A percentile compares a stretch with the other conserved stretches of the same genome.
Evolutionary conservation across 495 filamentous ascomycete species (phyloP).

Genomic region (Darksidea phi): DNA sequence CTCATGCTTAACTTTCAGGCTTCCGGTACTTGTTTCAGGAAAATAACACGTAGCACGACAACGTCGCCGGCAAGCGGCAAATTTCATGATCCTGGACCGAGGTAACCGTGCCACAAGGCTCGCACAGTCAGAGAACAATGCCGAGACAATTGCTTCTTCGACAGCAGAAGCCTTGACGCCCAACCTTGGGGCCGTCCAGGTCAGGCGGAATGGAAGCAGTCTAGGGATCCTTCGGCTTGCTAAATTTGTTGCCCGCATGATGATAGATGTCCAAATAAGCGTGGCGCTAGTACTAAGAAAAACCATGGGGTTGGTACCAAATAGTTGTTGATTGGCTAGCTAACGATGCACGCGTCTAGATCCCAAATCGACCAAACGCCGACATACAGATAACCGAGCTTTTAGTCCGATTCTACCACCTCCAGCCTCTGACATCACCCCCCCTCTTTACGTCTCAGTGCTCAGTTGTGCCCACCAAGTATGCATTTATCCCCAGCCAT

Average conservation of each 20-base stretch:
- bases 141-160: slow-evolving; percentile 2
- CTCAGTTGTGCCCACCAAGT: background rate
- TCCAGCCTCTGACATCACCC: background rate
- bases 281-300: slow-evolving; percentile 4
- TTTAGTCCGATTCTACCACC: background rate
- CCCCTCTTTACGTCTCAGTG: background rate
- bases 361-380: background rate
- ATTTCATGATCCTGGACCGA: background rate
- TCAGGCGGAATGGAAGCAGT: background rate
- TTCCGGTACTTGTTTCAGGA: background rate
- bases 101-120: background rate
- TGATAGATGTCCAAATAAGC: slow-evolving; percentile 23
- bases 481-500: slow-evolving; percentile 10
- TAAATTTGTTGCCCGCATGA: slow-evolving; percentile 2
- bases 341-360: background rate
- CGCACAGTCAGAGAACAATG: background rate
- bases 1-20: background rate
- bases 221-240: background rate
- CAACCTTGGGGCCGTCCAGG: slow-evolving; percentile 2
- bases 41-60: background rate
- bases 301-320: background rate
- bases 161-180: slow-evolving; percentile 17
- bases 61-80: background rate
- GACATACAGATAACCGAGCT: slow-evolving; percentile 2
- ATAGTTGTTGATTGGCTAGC: background rate